Evolutionary conservation across 1,139 yeast species (phyloP), one percentile per base, ranked within the genome.

Genomic region (Kazachstania sp.): DNA sequence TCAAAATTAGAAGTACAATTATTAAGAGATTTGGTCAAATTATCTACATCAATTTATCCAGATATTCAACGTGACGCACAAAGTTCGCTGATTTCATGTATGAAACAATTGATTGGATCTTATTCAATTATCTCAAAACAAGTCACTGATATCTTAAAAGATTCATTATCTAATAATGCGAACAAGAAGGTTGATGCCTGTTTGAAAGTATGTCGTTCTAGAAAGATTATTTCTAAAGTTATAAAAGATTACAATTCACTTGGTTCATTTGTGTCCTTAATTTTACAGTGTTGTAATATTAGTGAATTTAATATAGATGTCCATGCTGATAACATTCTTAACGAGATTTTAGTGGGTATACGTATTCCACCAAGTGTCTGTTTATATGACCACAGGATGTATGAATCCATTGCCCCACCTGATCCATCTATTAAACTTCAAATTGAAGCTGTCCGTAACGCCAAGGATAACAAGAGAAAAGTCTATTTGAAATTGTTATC

Each of bases 61-160:
- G 81, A 79, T 9, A 78, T 86, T 26, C 75, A 90, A 1, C 71
- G 74, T 11, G 77, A 81, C 26, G 95, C 97, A 0, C 90, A 85
- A 49, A 67, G 77, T 0, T 76, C 86, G 1, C 68, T 92, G 48
- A 75, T 79, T 4, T 82, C 84, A 39, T 79, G 86, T 0, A 77
- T 86, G 74, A 83, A 81, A 56, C 79, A 87, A 48, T 69, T 90
- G 12, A 73, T 81, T 52, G 87, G 92, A 1, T 79, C 94, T 0
- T 81, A 83, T 50, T 66, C 71, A 36, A 68, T 76, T 8, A 71
- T 82, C 13, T 67, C 81, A 43, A 76, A 62, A 49, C 67, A 60
- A 29, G 54, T 54, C 51, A 61, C 59, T 54, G 72, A 72, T 28
- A 71, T 73, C 16, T 66, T 84, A 45, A 64, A 72, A 8, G 64